These are phyloP conservation scores for Chytriomyces confervae DNA, from an alignment of 192 early-diverging fungal genomes.

Conservation along the genomic window DNA sequence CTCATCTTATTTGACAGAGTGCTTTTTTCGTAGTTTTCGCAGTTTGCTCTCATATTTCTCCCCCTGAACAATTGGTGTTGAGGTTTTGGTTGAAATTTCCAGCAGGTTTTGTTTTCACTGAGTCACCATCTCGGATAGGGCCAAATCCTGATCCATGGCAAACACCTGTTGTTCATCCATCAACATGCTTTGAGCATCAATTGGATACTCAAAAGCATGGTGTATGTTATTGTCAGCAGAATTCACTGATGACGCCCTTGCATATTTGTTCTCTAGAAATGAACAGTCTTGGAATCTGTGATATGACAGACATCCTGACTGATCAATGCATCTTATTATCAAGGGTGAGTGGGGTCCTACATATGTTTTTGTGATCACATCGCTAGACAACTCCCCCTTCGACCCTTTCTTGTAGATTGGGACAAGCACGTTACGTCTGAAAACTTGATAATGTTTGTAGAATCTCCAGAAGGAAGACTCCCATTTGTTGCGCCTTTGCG, in stretches of 20 bases:
- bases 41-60: background rate
- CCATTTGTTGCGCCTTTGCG: background rate
- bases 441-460: slow-evolving; percentile 3
- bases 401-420: slow-evolving; percentile 14
- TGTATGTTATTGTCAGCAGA: too few relatives aligned
- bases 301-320: background rate
- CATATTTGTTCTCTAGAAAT: background rate
- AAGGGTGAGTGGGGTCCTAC: slow-evolving; percentile 23
- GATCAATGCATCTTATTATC: slow-evolving; percentile 1
- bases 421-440: background rate
- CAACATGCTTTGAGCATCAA: too few relatives aligned
- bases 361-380: slow-evolving; percentile 18
- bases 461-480: slow-evolving; percentile 2
- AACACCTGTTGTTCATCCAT: too few relatives aligned
- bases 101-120: background rate
- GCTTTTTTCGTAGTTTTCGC: too few relatives aligned
- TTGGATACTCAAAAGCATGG: too few relatives aligned
- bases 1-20: too few relatives aligned
- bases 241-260: background rate
- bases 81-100: background rate
- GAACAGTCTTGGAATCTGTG: slow-evolving; percentile 10
- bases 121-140: background rate
- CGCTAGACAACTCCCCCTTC: slow-evolving; percentile 7
- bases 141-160: too few relatives aligned
- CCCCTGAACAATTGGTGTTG: slow-evolving; percentile 18